Evolutionary conservation across 768 basidiomycete genomes (phyloP), one percentile per base, ranked within the genome.

Genomic region (Podaxis sp.): DNA sequence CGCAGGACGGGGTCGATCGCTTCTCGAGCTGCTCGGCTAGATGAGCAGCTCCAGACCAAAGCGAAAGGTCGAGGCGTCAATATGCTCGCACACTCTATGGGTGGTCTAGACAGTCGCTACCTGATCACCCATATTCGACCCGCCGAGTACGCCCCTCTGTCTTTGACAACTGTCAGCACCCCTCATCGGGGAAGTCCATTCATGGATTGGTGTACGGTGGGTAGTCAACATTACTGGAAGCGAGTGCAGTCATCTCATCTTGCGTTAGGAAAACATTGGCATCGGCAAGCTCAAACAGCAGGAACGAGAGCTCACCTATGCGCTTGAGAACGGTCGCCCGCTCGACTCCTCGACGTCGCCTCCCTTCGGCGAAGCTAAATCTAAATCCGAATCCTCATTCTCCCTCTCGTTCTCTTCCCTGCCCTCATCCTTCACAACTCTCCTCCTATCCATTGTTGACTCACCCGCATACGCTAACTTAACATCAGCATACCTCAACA

Each of bases 151-250:
- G 82, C 82, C 1, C 95, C 97, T 1, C 75, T 95, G 33, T 95
- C 93, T 6, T 77, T 99, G 63, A 98, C 92, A 1, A 92, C 88
- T 22, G 84, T 99, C 66, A 87, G 89, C 26, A 99, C 97, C 0
- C 97, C 97, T 15, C 97, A 99, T 73, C 85, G 94, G 17, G 96
- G 97, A 38, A 94, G 92, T 68, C 95, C 96, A 1, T 99, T 99
- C 75, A 99, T 99, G 97, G 94, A 97, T 73, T 99, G 97, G 97
- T 99, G 96, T 77, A 82, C 86, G 54, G 93, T 92, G 69, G 70
- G 90, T 82, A 17, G 52, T 52, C 44, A 30, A 40, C 52, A 17
- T 26, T 33, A 33, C 22, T 55, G 39, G 42, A 51, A 15, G 46
- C 42, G n/a, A 49, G 17, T 46, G 13, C 57, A 26, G 33, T 28